phyloP scores from a whole-genome alignment of 768 basidiomycete species.

The Leccinum broughii region DNA sequence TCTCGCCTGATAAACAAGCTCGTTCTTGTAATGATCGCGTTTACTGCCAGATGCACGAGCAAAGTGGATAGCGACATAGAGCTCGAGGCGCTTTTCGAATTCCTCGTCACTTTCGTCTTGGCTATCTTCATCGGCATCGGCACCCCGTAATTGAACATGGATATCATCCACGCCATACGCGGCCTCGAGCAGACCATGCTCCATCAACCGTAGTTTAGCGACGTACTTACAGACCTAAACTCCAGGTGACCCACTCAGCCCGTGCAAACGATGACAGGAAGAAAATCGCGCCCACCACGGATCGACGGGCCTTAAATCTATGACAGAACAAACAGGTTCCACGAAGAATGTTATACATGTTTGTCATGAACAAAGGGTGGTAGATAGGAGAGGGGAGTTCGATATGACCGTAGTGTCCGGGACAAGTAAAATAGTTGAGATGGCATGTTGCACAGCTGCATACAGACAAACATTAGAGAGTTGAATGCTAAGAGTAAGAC shows the following conservation, averaged over 20 bases:
- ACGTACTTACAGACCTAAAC: slow-evolving; percentile 75
- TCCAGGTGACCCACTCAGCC: slow-evolving; percentile 12
- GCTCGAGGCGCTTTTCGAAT: slow-evolving; percentile 61
- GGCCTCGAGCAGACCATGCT: slow-evolving; percentile 84
- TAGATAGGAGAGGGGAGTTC: slow-evolving; percentile 94
- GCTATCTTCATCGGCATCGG: slow-evolving; percentile 40
- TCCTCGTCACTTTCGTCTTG: slow-evolving; percentile 59
- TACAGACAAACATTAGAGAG: slow-evolving; percentile 8
- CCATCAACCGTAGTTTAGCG: slow-evolving; percentile 84
- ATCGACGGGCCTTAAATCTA: slow-evolving; percentile 76
- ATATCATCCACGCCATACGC: slow-evolving; percentile 77
- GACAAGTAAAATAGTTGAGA: slow-evolving; percentile 91
- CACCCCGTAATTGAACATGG: slow-evolving; percentile 40
- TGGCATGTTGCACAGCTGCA: slow-evolving; percentile 90
- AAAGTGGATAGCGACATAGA: slow-evolving; percentile 60
- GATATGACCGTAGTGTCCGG: slow-evolving; percentile 98
- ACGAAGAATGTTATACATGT: slow-evolving; percentile 84
- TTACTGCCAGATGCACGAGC: slow-evolving; percentile 48
- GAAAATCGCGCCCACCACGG: slow-evolving; percentile 51
- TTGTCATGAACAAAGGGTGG: slow-evolving; percentile 93
- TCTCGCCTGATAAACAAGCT: slow-evolving; percentile 81
- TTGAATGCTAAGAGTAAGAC: not conserved
- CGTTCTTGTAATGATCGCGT: slow-evolving; percentile 88
- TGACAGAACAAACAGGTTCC: slow-evolving; percentile 95
- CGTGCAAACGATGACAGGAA: slow-evolving; percentile 13